Evolutionary conservation across 306 rosid genomes (phyloP).

Genomic region (Castanea sativa): DNA sequence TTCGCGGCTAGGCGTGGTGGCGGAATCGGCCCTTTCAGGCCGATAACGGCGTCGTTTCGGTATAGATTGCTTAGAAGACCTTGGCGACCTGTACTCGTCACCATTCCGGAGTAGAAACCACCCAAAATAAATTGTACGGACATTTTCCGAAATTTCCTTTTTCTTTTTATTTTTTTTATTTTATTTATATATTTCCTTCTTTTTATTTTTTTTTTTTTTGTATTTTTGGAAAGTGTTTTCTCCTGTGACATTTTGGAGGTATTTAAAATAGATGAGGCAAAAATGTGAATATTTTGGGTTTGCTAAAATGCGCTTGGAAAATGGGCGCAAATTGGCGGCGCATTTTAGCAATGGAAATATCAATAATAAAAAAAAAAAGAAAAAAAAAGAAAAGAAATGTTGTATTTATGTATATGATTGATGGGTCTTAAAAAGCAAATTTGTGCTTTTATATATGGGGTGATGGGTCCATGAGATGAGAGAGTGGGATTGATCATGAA

Average conservation of each 20-base stretch:
- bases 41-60: slow-evolving; percentile 60
- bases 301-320: not conserved
- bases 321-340: not conserved
- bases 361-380: not conserved
- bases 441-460: not conserved
- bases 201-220: not conserved
- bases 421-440: not conserved
- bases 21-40: slow-evolving; percentile 52
- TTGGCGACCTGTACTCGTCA: slow-evolving; percentile 81
- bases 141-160: slow-evolving; percentile 5
- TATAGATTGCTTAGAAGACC: slow-evolving; percentile 70
- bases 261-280: not conserved
- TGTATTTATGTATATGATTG: not conserved
- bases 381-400: too few species aligned
- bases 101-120: slow-evolving; percentile 67
- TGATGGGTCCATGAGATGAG: not conserved
- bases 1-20: slow-evolving; percentile 21
- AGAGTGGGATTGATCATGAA: slow-evolving; percentile 2
- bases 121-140: slow-evolving; percentile 33
- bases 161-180: slow-evolving; percentile 8
- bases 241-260: not conserved
- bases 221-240: not conserved
- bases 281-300: not conserved
- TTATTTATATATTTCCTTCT: not conserved
- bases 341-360: not conserved